phyloP scores from a whole-genome alignment of 306 rosid genomes.

The Rosa persica region DNA sequence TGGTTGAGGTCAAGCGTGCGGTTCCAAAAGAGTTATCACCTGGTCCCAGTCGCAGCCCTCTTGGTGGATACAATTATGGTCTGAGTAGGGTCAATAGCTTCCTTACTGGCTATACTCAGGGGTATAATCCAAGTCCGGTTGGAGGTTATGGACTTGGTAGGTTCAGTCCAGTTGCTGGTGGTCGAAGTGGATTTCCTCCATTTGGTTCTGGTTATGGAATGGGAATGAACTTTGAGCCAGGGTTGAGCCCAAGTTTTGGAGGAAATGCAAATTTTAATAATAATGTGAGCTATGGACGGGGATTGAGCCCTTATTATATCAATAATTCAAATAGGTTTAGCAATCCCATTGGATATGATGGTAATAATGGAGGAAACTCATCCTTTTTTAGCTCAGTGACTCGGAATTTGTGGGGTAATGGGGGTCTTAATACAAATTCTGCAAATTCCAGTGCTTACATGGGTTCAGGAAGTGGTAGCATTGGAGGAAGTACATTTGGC shows the following conservation, averaged over 20 bases:
- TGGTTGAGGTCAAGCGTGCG: constrained; percentile 99
- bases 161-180: constrained; percentile 80
- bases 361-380: constrained; percentile 67
- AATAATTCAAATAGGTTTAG: constrained; percentile 72
- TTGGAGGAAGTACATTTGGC: constrained; percentile 53
- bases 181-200: constrained; percentile 79
- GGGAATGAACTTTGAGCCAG: constrained; percentile 79
- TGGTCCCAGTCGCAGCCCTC: constrained; percentile 82
- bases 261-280: constrained; percentile 67
- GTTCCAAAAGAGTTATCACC: constrained; percentile 98
- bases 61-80: constrained; percentile 71
- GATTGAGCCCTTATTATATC: constrained; percentile 68
- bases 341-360: constrained; percentile 59
- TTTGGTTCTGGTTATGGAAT: constrained; percentile 85
- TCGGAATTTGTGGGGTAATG: constrained; percentile 88
- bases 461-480: constrained; percentile 59
- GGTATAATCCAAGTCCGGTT: constrained; percentile 64
- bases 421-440: constrained; percentile 68
- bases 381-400: constrained; percentile 72
- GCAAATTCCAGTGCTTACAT: constrained; percentile 60
- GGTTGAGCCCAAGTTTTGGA: constrained; percentile 74
- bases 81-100: constrained; percentile 79
- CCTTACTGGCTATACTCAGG: constrained; percentile 81
- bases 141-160: constrained; percentile 92
- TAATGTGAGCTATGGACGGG: constrained; percentile 77